These are phyloP conservation scores for Ophiognomonia clavigignenti-juglandacearum DNA, from an alignment of 2,329 filamentous ascomycete genomes.

Conservation along the genomic window DNA sequence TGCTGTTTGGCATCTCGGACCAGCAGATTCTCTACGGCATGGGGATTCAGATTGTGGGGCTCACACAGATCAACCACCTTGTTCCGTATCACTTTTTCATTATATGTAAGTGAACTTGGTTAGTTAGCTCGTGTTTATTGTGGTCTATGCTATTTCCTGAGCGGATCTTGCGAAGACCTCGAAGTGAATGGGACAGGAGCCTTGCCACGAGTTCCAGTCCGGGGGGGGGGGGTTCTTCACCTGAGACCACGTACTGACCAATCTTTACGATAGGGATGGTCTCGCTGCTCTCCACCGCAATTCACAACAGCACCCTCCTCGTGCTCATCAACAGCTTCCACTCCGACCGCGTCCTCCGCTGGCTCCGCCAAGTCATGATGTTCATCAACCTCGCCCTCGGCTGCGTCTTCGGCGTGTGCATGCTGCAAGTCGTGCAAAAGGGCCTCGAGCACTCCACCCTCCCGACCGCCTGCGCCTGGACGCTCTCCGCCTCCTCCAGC, in stretches of 20 bases:
- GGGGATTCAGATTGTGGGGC: conserved; percentile 60
- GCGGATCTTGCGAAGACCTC: too few relatives aligned
- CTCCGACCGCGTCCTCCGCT: conserved; percentile 61
- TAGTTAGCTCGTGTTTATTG: too few relatives aligned
- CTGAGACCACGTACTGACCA: conserved; percentile 23
- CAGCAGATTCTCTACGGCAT: conserved; percentile 67
- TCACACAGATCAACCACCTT: conserved; percentile 54
- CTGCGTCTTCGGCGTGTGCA: conserved; percentile 50
- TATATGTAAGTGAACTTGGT: conserved; percentile 44
- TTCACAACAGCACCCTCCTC: conserved; percentile 61
- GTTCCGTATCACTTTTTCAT: conserved; percentile 68
- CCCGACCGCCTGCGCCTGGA: conserved; percentile 59
- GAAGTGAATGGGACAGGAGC: too few relatives aligned
- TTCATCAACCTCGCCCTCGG: conserved; percentile 58
- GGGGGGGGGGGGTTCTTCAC: neutral
- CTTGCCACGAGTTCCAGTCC: neutral
- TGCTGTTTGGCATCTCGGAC: conserved; percentile 61
- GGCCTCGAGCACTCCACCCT: conserved; percentile 41
- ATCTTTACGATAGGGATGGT: conserved; percentile 63
- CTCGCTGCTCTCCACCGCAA: conserved; percentile 58
- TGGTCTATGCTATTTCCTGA: too few relatives aligned
- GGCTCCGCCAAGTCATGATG: conserved; percentile 63
- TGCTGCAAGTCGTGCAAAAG: conserved; percentile 49
- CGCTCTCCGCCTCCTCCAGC: conserved; percentile 29
- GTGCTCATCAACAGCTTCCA: conserved; percentile 62